A percentile compares a stretch with the other conserved stretches of the same genome.
These are phyloP conservation scores for Ormosia emarginata DNA, from an alignment of 306 rosid species.

Conservation along the genomic window DNA sequence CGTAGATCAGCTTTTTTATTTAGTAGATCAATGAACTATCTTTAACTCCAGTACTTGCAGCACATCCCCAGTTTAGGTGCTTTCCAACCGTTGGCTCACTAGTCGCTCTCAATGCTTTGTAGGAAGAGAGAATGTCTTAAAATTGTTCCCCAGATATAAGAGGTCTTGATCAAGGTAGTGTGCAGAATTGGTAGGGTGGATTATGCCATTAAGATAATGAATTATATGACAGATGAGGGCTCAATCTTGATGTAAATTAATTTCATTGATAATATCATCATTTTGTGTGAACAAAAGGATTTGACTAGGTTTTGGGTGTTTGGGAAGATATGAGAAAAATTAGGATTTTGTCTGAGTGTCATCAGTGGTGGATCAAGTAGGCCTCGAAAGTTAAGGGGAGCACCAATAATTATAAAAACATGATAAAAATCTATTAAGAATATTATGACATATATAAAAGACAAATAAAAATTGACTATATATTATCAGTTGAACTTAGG, in stretches of 20 bases:
- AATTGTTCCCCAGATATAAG: not conserved
- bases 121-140: no score
- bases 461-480: no score
- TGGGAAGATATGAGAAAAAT: slow-evolving; percentile 30
- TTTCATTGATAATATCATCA: slow-evolving; percentile 38
- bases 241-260: slow-evolving; percentile 16
- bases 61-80: slow-evolving; percentile 43
- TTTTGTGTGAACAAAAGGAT: slow-evolving; percentile 24
- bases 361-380: not conserved
- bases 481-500: no score
- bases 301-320: slow-evolving; percentile 26
- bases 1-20: no score
- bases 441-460: no score
- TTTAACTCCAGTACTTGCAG: no score
- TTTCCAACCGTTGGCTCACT: slow-evolving; percentile 24
- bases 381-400: no score
- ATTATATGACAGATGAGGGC: no score
- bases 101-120: slow-evolving; percentile 18
- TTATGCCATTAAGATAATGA: no score
- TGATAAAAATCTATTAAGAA: no score
- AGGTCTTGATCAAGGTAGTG: slow-evolving; percentile 35
- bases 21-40: no score
- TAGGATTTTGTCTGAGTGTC: slow-evolving; percentile 30
- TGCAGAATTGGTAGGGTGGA: slow-evolving; percentile 24
- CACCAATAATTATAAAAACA: no score